A percentile compares a stretch with the other conserved stretches of the same genome.
Conservation (phyloP, 2,329 filamentous ascomycete genomes). For the Xylaria hypoxylon region DNA sequence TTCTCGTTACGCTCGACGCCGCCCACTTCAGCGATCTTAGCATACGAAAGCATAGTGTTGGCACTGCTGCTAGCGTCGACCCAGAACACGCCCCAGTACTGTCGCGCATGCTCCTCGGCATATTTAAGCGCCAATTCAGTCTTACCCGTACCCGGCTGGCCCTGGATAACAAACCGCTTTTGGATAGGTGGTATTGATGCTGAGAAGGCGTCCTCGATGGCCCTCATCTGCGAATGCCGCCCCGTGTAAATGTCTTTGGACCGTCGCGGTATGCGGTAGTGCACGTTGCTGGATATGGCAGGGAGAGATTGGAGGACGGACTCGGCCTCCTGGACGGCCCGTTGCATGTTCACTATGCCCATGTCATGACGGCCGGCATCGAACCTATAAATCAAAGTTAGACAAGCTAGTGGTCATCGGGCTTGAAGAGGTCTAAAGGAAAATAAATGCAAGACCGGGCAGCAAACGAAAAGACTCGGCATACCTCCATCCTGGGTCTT, state of each 20-base stretch:
- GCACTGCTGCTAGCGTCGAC: constrained; percentile 3
- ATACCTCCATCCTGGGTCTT: constrained; percentile 9
- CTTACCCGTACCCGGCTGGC: constrained; percentile 7
- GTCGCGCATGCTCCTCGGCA: not conserved
- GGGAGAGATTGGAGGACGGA: constrained; percentile 8
- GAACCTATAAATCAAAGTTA: not conserved
- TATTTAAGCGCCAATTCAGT: constrained; percentile 13
- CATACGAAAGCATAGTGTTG: not conserved
- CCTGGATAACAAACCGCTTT: constrained; percentile 15
- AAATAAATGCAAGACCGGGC: constrained; percentile 6
- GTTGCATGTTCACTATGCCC: constrained; percentile 5
- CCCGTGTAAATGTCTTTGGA: constrained; percentile 5
- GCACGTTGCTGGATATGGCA: constrained; percentile 7
- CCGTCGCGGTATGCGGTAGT: constrained; percentile 2
- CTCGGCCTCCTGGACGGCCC: constrained; percentile 4
- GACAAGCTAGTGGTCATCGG: not conserved
- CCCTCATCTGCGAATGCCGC: constrained; percentile 2
- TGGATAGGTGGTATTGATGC: not conserved
- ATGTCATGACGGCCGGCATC: constrained; percentile 1
- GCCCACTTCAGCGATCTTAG: not conserved
- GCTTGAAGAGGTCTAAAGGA: constrained; percentile 1
- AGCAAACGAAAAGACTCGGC: not conserved
- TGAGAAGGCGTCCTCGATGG: constrained; percentile 1
- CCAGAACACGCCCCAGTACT: constrained; percentile 16
- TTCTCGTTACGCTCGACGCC: constrained; percentile 15